These are phyloP conservation scores for Emmonsiellopsis sp. DNA, from an alignment of 2,329 filamentous ascomycete species.

Conservation along the genomic window DNA sequence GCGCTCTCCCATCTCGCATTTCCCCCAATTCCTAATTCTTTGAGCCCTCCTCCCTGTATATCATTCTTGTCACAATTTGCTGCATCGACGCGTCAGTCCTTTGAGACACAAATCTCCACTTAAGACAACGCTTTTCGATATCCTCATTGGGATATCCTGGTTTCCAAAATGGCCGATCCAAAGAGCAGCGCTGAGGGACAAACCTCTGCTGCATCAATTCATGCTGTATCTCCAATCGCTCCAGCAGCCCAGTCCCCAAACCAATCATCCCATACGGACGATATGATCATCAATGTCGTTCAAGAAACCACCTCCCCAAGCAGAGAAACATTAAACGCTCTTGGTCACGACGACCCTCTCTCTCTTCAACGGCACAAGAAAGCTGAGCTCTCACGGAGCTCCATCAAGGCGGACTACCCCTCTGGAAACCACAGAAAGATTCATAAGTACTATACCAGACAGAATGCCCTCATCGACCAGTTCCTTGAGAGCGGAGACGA, in stretches of 20 bases:
- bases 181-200: neutral
- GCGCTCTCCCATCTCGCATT: neutral
- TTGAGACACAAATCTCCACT: neutral
- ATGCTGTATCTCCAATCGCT: neutral
- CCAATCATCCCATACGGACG: neutral
- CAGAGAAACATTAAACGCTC: neutral
- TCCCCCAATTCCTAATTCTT: too few species aligned
- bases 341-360: constrained; percentile 11
- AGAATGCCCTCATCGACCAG: constrained; percentile 32
- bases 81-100: neutral
- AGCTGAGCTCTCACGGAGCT: constrained; percentile 4
- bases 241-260: neutral
- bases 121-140: neutral
- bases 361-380: constrained; percentile 9
- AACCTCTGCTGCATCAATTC: neutral
- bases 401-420: constrained; percentile 8
- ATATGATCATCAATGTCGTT: neutral
- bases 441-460: constrained; percentile 33
- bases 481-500: constrained; percentile 49
- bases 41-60: too few species aligned
- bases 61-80: too few species aligned
- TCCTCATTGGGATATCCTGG: neutral
- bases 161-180: neutral
- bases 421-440: constrained; percentile 24
- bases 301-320: neutral